phyloP scores from a whole-genome alignment of 140 eudicot species.

The Anethum foeniculum region DNA sequence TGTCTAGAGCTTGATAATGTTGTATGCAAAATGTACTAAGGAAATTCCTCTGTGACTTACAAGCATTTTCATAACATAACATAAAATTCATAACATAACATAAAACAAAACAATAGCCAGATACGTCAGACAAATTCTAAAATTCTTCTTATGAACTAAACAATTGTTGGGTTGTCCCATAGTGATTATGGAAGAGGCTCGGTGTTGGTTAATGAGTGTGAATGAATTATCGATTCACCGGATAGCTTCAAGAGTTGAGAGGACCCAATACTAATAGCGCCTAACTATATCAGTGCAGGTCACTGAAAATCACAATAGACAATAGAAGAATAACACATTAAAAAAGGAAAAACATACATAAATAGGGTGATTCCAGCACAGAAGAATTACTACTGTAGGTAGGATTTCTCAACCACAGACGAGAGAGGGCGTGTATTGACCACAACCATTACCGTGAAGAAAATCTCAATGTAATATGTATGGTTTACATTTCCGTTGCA shows the following conservation, averaged over 20 bases:
- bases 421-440: background rate
- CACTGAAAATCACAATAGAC: background rate
- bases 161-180: background rate
- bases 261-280: background rate
- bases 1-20: background rate
- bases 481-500: background rate
- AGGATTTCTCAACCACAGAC: background rate
- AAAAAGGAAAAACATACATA: background rate
- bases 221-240: background rate
- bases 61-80: background rate
- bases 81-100: background rate
- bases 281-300: background rate
- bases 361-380: background rate
- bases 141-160: background rate
- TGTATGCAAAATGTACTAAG: background rate
- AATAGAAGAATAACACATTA: background rate
- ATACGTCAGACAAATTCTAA: background rate
- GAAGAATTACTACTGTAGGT: background rate
- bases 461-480: background rate
- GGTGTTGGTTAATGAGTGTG: background rate
- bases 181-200: background rate
- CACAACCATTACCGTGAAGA: background rate
- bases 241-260: background rate
- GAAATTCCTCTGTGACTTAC: background rate
- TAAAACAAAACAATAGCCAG: background rate